These are phyloP conservation scores for Ophiosphaerella korrae DNA, from an alignment of 2,329 filamentous ascomycete species.

Conservation along the genomic window DNA sequence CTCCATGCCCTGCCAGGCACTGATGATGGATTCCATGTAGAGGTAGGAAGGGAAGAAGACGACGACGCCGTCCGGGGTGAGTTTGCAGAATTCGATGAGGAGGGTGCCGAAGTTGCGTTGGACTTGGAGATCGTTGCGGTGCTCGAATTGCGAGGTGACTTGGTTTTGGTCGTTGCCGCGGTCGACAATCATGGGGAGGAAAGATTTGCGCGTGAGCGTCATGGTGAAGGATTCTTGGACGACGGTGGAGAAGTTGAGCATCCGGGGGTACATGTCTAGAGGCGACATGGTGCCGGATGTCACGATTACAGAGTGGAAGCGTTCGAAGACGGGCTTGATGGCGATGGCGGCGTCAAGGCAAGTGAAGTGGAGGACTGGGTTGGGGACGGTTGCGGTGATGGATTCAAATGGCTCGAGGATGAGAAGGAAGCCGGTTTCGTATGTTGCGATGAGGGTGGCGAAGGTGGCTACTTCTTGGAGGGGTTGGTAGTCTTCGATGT, in stretches of 20 bases:
- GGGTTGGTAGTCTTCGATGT: slow-evolving; percentile 96
- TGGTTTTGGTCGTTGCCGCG: slow-evolving; percentile 91
- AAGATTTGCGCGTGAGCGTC: slow-evolving; percentile 92
- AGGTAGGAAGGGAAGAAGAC: slow-evolving; percentile 99
- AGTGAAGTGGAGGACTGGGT: slow-evolving; percentile 95
- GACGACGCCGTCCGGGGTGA: slow-evolving; percentile 97
- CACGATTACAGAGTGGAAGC: slow-evolving; percentile 97
- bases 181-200: slow-evolving; percentile 97
- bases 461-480: slow-evolving; percentile 98
- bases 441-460: slow-evolving; percentile 92
- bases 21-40: slow-evolving; percentile 99
- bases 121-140: slow-evolving; percentile 94
- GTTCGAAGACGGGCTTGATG: slow-evolving; percentile 95
- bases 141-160: slow-evolving; percentile 91
- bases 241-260: slow-evolving; percentile 91
- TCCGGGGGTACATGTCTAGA: slow-evolving; percentile 98
- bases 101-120: slow-evolving; percentile 95
- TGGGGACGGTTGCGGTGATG: slow-evolving; percentile 91
- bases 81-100: slow-evolving; percentile 90
- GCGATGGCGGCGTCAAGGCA: slow-evolving; percentile 97
- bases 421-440: slow-evolving; percentile 93
- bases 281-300: slow-evolving; percentile 97
- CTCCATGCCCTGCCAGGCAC: slow-evolving; percentile 99
- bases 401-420: slow-evolving; percentile 98
- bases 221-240: slow-evolving; percentile 97